Base-by-base conservation (phyloP, 2,329 filamentous ascomycete species). In the Aspergillus bombycis region DNA sequence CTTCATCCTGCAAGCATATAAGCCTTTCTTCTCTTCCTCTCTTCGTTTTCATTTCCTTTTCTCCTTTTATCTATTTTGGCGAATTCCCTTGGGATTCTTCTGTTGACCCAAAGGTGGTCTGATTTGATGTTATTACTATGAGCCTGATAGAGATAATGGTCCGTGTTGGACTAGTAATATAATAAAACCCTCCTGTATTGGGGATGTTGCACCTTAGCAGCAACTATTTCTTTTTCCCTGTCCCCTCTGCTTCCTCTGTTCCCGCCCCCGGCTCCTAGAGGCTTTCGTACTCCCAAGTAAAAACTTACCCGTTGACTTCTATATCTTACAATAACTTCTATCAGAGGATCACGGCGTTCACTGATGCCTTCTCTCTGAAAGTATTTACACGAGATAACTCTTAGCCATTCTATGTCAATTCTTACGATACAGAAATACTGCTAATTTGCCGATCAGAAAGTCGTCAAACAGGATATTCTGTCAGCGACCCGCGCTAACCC, bases 111-210 rank as follows among this genome's bases (percentile, higher is more conserved):
- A 57, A 34, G 54, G 57, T 45, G 48, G 60, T 54, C 57, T 58
- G 63, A 63, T 67, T 65, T 64, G 66, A 63, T 67, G 58, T 66
- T 67, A 62, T 54, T 36, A 60, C 48, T 61, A 63, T 61, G 63
- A 62, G 36, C 43, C 61, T 60, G 62, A 68, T 68, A 68, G 65
- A 68, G 61, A 65, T 68, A 68, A 65, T 63, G 23, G 60, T 62
- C 65, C 66, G 28, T 63, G 28, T 43, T 45, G 59, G 59, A 60
- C 59, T 58, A 32, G 26, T 59, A 62, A 62, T 65, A 58, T 61
- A 65, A 63, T 62, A 30, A 55, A 12, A 9, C 14, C 55, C 48
- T 38, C 43, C 23, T 48, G 12, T 58, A 9, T 54, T 28, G 54
- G 60, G 55, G 30, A 50, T 32, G 43, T 41, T n/a, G 36, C 19